Percentiles rank a stretch among this genome's conserved stretches.
These are phyloP conservation scores for Cryptosporidium felis DNA, from an alignment of 169 alveolate species.

Conservation along the genomic window DNA sequence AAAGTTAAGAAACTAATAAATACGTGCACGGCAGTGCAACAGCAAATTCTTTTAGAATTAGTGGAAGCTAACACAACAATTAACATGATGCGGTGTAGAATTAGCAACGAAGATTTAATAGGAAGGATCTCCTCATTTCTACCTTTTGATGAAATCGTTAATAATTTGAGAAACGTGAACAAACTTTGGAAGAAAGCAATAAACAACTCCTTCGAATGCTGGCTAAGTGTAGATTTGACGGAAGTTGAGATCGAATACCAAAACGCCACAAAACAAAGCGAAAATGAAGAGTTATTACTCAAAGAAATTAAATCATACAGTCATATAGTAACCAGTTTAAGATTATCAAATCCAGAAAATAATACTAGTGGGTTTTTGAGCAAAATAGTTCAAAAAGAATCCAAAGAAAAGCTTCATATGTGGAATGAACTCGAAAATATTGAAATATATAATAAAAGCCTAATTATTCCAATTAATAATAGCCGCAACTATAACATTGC, in stretches of 20 bases:
- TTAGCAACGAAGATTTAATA: conserved; percentile 14
- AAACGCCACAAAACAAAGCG: too few relatives aligned
- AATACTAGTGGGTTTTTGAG: conserved; percentile 48
- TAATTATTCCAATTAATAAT: conserved; percentile 27
- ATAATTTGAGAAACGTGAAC: conserved; percentile 28
- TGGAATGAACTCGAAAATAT: conserved; percentile 22
- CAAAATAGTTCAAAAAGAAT: background rate
- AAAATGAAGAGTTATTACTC: background rate
- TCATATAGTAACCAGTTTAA: background rate
- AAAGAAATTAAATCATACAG: background rate
- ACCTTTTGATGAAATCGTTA: conserved; percentile 28
- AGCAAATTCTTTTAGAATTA: too few relatives aligned
- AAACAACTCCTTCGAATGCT: conserved; percentile 14
- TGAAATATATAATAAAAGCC: conserved; percentile 33
- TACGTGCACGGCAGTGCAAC: too few relatives aligned
- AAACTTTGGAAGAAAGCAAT: conserved; percentile 26
- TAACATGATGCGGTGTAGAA: too few relatives aligned
- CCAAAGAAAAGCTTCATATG: background rate
- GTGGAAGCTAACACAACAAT: too few relatives aligned
- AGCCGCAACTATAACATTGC: background rate
- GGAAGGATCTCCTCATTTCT: conserved; percentile 38
- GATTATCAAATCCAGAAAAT: conserved; percentile 45
- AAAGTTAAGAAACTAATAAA: too few relatives aligned
- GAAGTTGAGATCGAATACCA: conserved; percentile 10
- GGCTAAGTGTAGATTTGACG: conserved; percentile 34